phyloP scores from a whole-genome alignment of 371 early-diverging fungal genomes.

The Actinomortierella wolfii region DNA sequence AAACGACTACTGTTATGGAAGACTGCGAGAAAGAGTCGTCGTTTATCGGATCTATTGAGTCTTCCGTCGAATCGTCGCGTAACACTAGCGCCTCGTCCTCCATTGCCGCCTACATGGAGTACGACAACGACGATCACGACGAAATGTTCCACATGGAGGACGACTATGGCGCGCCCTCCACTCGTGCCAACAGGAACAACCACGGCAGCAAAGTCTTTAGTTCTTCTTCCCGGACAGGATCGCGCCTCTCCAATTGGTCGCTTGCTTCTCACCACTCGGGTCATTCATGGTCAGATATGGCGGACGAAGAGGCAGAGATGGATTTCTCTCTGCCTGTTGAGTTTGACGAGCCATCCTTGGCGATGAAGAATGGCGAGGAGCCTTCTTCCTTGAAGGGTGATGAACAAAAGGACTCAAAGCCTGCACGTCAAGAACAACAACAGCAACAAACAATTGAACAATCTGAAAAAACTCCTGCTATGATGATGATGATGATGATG shows the following conservation, averaged over 20 bases:
- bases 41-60: background rate
- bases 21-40: slow-evolving; percentile 21
- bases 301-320: slow-evolving; percentile 42
- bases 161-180: slow-evolving; percentile 21
- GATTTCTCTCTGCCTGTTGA: slow-evolving; percentile 44
- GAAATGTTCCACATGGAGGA: slow-evolving; percentile 34
- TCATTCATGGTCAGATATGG: slow-evolving; percentile 47
- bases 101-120: slow-evolving; percentile 7
- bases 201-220: too few relatives aligned
- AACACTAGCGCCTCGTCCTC: background rate
- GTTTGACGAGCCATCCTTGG: slow-evolving; percentile 25
- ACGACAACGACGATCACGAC: slow-evolving; percentile 16
- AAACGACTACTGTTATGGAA: slow-evolving; percentile 14
- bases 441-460: slow-evolving; percentile 4
- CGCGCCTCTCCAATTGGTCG: slow-evolving; percentile 38
- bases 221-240: slow-evolving; percentile 5
- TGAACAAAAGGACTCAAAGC: background rate
- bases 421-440: background rate
- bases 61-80: background rate
- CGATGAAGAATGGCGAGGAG: background rate
- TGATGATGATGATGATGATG: slow-evolving; percentile 37
- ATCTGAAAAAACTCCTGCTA: background rate
- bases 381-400: background rate
- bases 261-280: slow-evolving; percentile 19
- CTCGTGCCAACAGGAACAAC: background rate